A percentile compares a stretch with the other conserved stretches of the same genome.
Conservation (phyloP, 306 rosid species). For the Cyamopsis tetragonoloba region DNA sequence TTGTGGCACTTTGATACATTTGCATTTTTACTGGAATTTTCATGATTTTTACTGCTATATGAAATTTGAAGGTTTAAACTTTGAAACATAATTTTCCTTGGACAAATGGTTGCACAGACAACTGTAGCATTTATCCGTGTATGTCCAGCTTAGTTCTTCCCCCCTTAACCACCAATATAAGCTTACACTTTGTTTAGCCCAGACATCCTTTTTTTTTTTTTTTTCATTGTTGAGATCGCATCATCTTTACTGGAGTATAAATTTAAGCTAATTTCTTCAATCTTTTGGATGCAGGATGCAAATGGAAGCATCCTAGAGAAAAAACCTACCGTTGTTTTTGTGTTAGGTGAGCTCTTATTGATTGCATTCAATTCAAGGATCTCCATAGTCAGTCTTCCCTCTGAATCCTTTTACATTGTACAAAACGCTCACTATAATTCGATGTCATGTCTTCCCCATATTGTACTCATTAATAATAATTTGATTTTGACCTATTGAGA, state of each 20-base stretch:
- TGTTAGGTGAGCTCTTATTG: constrained; percentile 64
- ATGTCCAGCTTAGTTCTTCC: background rate
- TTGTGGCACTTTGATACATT: constrained; percentile 6
- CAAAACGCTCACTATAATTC: background rate
- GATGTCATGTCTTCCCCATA: background rate
- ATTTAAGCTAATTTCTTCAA: background rate
- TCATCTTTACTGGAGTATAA: background rate
- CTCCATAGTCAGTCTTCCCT: background rate
- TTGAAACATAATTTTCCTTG: background rate
- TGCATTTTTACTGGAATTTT: background rate
- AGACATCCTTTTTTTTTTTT: constrained; percentile 3
- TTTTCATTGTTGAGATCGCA: background rate
- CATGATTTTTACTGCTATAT: background rate
- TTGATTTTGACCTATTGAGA: background rate
- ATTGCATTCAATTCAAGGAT: constrained; percentile 2
- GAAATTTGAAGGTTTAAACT: constrained; percentile 14
- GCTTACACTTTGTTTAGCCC: background rate
- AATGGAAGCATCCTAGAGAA: constrained; percentile 50
- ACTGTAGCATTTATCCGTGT: background rate
- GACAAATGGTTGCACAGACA: background rate
- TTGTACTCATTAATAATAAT: background rate
- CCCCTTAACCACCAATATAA: background rate
- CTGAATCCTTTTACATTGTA: background rate
- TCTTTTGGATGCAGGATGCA: constrained; percentile 45
- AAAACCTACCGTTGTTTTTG: constrained; percentile 89